Percentiles rank a stretch among this genome's conserved stretches.
Evolutionary conservation across 2,329 filamentous ascomycete genomes (phyloP).

Genomic region (Rugonectria rugulosa): DNA sequence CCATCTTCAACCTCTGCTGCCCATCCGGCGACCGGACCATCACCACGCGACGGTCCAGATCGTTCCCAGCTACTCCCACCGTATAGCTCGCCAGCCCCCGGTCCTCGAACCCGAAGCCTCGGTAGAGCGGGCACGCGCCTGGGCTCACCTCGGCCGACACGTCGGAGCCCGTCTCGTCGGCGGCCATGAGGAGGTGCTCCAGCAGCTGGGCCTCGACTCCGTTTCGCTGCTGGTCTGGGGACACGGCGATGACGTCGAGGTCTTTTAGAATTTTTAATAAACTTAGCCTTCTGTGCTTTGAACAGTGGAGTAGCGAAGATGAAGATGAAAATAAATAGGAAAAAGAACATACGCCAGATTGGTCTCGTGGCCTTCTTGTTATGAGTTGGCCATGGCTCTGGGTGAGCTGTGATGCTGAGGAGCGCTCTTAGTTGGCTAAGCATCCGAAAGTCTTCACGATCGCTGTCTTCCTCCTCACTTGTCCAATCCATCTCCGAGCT

Average conservation of each 20-base stretch:
- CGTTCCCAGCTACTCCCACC: not conserved
- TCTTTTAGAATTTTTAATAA: too few relatives aligned
- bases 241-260: slow-evolving; percentile 7
- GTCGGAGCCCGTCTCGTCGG: not conserved
- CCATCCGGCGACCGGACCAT: slow-evolving; percentile 4
- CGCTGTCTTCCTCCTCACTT: not conserved
- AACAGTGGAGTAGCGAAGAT: too few relatives aligned
- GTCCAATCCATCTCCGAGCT: not conserved
- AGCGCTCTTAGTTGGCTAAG: not conserved
- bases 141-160: slow-evolving; percentile 2
- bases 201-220: slow-evolving; percentile 6
- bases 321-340: too few relatives aligned
- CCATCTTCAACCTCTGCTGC: slow-evolving; percentile 4
- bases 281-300: too few relatives aligned
- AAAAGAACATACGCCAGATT: not conserved
- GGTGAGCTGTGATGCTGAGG: not conserved
- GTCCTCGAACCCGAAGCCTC: slow-evolving; percentile 7
- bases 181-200: slow-evolving; percentile 1
- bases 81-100: not conserved
- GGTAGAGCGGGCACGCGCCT: not conserved
- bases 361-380: not conserved
- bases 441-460: not conserved
- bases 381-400: not conserved
- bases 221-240: not conserved
- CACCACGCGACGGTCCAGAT: not conserved